These are phyloP conservation scores for Neurospora crassa DNA, from an alignment of 2,329 filamentous ascomycete genomes.

Conservation along the genomic window DNA sequence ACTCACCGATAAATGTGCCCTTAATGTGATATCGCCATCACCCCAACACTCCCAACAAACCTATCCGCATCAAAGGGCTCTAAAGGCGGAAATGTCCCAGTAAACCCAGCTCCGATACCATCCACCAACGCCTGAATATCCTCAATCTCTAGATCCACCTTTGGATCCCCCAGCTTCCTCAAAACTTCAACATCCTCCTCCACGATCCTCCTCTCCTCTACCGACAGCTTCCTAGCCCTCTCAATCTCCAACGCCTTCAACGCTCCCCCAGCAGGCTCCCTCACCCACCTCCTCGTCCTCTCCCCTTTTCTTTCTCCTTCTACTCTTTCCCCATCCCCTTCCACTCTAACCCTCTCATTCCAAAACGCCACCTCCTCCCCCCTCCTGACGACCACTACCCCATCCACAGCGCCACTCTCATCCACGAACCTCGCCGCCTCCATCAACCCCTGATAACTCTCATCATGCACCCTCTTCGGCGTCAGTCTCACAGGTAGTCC, in stretches of 20 bases:
- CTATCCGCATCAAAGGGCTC: not conserved
- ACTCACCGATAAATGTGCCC: not conserved
- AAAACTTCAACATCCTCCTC: constrained; percentile 9
- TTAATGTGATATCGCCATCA: not conserved
- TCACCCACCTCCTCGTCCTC: not conserved
- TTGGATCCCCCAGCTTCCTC: constrained; percentile 3
- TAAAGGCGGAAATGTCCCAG: not conserved
- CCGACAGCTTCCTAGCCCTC: constrained; percentile 7
- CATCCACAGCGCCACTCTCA: not conserved
- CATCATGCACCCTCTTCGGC: constrained; percentile 34
- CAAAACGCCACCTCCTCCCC: not conserved
- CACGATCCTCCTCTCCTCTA: constrained; percentile 7
- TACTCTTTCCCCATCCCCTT: not conserved
- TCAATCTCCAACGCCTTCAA: constrained; percentile 10
- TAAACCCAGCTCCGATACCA: not conserved
- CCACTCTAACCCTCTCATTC: not conserved
- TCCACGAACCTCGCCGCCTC: constrained; percentile 24
- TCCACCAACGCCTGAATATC: constrained; percentile 9
- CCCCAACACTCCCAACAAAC: constrained; percentile 1
- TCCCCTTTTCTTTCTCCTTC: not conserved
- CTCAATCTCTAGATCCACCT: constrained; percentile 8
- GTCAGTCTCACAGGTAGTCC: constrained; percentile 32
- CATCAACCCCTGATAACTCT: constrained; percentile 31
- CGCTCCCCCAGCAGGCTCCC: not conserved
- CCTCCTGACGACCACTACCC: constrained; percentile 7